phyloP scores from a whole-genome alignment of 208 protist genomes.

The Leishmania tarentolae region DNA sequence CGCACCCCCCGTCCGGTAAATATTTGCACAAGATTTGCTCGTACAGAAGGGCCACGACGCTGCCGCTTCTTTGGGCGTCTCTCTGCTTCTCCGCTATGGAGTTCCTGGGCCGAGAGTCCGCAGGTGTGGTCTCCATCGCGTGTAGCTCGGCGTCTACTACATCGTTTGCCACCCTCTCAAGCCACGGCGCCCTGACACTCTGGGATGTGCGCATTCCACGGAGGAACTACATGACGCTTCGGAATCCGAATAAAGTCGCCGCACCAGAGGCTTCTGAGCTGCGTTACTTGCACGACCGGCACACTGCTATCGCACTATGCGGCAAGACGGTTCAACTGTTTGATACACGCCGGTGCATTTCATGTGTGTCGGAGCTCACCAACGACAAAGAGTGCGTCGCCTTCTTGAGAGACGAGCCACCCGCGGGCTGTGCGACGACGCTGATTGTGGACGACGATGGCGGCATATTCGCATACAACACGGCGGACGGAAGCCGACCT shows the following conservation, averaged over 20 bases:
- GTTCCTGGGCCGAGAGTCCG: slow-evolving; percentile 34
- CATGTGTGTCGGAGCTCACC: slow-evolving; percentile 28
- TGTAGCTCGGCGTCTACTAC: slow-evolving; percentile 26
- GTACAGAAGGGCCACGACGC: background rate
- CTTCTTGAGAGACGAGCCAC: slow-evolving; percentile 27
- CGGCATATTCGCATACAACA: slow-evolving; percentile 48
- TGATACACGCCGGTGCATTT: slow-evolving; percentile 44
- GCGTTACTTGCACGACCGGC: slow-evolving; percentile 38
- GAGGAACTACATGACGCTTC: slow-evolving; percentile 39
- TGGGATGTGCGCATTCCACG: slow-evolving; percentile 62
- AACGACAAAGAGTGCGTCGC: slow-evolving; percentile 49
- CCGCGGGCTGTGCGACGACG: slow-evolving; percentile 16
- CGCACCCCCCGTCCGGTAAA: background rate
- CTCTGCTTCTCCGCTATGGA: slow-evolving; percentile 32
- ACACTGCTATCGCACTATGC: slow-evolving; percentile 52
- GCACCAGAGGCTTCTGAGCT: slow-evolving; percentile 52
- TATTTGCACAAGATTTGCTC: background rate
- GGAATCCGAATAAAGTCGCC: slow-evolving; percentile 11
- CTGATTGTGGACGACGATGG: slow-evolving; percentile 73
- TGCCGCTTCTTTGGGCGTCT: background rate
- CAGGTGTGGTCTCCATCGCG: slow-evolving; percentile 55
- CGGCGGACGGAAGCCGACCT: slow-evolving; percentile 19
- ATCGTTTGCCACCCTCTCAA: slow-evolving; percentile 57
- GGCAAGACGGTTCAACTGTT: slow-evolving; percentile 41
- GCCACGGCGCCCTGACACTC: slow-evolving; percentile 37